A percentile compares a stretch with the other conserved stretches of the same genome.
phyloP scores from a whole-genome alignment of 2,329 filamentous ascomycete species.

The Aureobasidium vineae region DNA sequence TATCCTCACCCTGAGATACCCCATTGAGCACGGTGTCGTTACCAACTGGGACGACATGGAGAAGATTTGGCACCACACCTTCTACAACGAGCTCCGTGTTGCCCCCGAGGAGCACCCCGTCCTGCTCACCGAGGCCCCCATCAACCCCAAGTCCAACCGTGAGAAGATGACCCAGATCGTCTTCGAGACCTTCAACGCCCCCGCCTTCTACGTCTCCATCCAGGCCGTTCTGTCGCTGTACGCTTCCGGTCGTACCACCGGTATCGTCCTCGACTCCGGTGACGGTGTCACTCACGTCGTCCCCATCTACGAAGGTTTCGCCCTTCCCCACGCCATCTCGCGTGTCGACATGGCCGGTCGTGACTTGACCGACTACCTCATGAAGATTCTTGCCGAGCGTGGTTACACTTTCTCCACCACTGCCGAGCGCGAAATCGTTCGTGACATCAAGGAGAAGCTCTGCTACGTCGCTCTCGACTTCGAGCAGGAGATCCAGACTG shows the following conservation, averaged over 20 bases:
- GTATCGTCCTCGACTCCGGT: conserved; percentile 99
- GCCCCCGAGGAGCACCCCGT: conserved; percentile 99
- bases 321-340: conserved; percentile 98
- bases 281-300: conserved; percentile 99
- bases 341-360: conserved; percentile 99
- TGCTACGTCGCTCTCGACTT: conserved; percentile 99
- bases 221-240: conserved; percentile 99
- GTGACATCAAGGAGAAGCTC: conserved; percentile 99
- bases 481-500: conserved; percentile 99
- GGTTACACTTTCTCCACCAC: conserved; percentile 99
- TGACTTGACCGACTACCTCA: conserved; percentile 99
- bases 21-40: conserved; percentile 99
- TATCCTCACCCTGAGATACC: conserved; percentile 99
- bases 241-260: conserved; percentile 99
- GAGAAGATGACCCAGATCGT: conserved; percentile 99
- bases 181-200: conserved; percentile 99
- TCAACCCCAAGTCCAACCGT: conserved; percentile 99
- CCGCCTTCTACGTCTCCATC: conserved; percentile 99
- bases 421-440: conserved; percentile 99
- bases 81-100: conserved; percentile 99
- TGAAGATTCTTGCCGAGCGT: conserved; percentile 99
- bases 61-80: conserved; percentile 99
- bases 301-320: conserved; percentile 99
- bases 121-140: conserved; percentile 97
- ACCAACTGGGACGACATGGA: conserved; percentile 99